Conservation (phyloP, 805 yeast species). For the Metschnikowia kunwiensis region DNA sequence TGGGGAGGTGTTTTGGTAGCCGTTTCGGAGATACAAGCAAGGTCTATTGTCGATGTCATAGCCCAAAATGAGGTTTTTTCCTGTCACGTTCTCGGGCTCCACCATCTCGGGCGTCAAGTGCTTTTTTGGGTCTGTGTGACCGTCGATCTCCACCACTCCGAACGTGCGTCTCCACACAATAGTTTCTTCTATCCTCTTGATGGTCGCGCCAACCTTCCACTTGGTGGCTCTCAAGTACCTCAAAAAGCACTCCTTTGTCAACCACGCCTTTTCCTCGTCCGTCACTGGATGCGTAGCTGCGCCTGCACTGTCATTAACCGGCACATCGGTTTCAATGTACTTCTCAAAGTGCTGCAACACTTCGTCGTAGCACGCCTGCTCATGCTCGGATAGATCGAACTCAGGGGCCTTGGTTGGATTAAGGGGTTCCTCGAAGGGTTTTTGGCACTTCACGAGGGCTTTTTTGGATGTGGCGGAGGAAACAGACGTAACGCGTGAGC, state of each 20-base stretch:
- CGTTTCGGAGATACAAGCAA: constrained; percentile 49
- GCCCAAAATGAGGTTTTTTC: constrained; percentile 53
- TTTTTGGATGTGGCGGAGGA: constrained; percentile 16
- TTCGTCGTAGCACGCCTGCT: constrained; percentile 30
- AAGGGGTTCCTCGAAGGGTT: constrained; percentile 40
- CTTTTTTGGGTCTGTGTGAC: constrained; percentile 27
- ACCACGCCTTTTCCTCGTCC: constrained; percentile 40
- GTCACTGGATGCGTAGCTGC: constrained; percentile 28
- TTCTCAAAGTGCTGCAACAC: constrained; percentile 30
- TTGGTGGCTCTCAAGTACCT: constrained; percentile 52
- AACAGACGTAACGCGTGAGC: constrained; percentile 16
- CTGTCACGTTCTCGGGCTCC: constrained; percentile 49
- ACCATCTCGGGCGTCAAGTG: constrained; percentile 41
- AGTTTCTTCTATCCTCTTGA: constrained; percentile 45
- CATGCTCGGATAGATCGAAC: constrained; percentile 28
- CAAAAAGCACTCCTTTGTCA: constrained; percentile 51
- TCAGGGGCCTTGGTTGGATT: constrained; percentile 32
- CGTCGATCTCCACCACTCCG: constrained; percentile 39
- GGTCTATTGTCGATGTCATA: constrained; percentile 55
- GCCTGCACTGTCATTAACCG: constrained; percentile 25
- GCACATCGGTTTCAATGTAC: constrained; percentile 26
- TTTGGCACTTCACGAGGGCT: constrained; percentile 32
- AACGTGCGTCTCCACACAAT: constrained; percentile 55
- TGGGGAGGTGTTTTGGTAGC: constrained; percentile 53
- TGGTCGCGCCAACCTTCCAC: constrained; percentile 45